Percentiles rank a stretch among this genome's conserved stretches.
Evolutionary conservation across 768 basidiomycete genomes (phyloP).

Genomic region (Tephrocybe sp.): DNA sequence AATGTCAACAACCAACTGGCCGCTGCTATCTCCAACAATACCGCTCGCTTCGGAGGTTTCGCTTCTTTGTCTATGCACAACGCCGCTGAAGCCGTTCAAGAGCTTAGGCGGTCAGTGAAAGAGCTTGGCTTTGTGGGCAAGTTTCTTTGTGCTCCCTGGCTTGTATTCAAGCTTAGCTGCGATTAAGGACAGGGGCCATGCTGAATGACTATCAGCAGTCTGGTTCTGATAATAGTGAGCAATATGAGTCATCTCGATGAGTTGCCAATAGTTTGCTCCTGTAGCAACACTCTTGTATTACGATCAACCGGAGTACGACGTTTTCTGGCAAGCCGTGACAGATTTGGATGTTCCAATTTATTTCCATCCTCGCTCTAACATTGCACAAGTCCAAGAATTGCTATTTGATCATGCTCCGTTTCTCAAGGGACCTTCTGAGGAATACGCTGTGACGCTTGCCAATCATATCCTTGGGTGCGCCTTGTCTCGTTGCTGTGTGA

Average conservation of each 20-base stretch:
- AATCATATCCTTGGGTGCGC: constrained; percentile 39
- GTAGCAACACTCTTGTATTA: constrained; percentile 36
- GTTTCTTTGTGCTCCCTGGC: not conserved
- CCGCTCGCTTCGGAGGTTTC: constrained; percentile 40
- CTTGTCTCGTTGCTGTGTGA: not conserved
- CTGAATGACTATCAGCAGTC: constrained; percentile 47
- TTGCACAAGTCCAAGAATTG: constrained; percentile 23
- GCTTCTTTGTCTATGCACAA: constrained; percentile 46
- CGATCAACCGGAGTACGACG: constrained; percentile 38
- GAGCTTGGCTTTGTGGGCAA: constrained; percentile 40
- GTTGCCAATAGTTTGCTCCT: not conserved
- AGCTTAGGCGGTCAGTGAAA: constrained; percentile 38
- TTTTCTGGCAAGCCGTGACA: constrained; percentile 37
- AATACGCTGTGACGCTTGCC: constrained; percentile 38
- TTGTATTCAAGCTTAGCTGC: not conserved
- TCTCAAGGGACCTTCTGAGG: constrained; percentile 32
- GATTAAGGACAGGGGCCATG: constrained; percentile 28
- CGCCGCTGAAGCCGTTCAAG: constrained; percentile 37
- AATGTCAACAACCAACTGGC: constrained; percentile 37
- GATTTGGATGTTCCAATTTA: constrained; percentile 41
- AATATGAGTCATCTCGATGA: too few relatives aligned
- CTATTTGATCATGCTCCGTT: constrained; percentile 34
- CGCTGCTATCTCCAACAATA: constrained; percentile 36
- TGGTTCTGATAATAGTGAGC: constrained; percentile 35
- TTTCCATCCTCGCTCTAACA: constrained; percentile 35